A percentile compares a stretch with the other conserved stretches of the same genome.
Conservation (phyloP, 164 flowering plant genomes). For the Chimonanthus praecox region DNA sequence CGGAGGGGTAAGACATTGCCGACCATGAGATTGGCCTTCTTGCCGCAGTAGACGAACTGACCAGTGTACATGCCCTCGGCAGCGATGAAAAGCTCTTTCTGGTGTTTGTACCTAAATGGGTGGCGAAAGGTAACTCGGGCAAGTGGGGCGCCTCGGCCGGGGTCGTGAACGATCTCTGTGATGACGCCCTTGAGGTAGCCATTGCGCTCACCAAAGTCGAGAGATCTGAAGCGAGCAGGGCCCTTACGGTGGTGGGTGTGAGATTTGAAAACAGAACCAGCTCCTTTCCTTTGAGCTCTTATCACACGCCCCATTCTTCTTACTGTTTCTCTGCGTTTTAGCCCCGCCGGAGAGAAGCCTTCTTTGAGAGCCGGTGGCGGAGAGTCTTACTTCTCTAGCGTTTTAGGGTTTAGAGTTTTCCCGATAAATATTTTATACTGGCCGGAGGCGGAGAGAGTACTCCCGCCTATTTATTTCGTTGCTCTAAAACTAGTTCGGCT, state of each 20-base stretch:
- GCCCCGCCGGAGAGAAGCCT: no score
- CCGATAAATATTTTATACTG: neutral
- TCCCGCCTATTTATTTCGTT: neutral
- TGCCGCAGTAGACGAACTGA: slow-evolving; percentile 57
- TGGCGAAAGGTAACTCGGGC: slow-evolving; percentile 54
- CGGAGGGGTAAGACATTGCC: slow-evolving; percentile 53
- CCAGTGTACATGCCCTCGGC: slow-evolving; percentile 65
- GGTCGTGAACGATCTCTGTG: slow-evolving; percentile 51
- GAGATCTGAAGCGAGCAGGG: slow-evolving; percentile 48
- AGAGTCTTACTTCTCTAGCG: no score
- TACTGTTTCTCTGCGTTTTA: neutral
- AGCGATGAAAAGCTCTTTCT: slow-evolving; percentile 59
- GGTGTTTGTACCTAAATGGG: slow-evolving; percentile 53
- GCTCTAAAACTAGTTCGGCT: neutral
- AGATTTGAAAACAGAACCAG: slow-evolving; percentile 20
- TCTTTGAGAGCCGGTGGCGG: no score
- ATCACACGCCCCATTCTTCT: slow-evolving; percentile 17
- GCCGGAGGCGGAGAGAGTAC: neutral
- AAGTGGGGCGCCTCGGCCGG: slow-evolving; percentile 59
- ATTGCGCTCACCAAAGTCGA: slow-evolving; percentile 58
- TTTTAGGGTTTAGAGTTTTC: neutral
- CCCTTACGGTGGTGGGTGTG: slow-evolving; percentile 53
- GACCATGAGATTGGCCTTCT: slow-evolving; percentile 49
- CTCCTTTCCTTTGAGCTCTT: slow-evolving; percentile 21
- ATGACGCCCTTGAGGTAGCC: slow-evolving; percentile 55